A percentile compares a stretch with the other conserved stretches of the same genome.
Evolutionary conservation across 139 green algal genomes (phyloP).

Genomic region (Nannochloris sp.): DNA sequence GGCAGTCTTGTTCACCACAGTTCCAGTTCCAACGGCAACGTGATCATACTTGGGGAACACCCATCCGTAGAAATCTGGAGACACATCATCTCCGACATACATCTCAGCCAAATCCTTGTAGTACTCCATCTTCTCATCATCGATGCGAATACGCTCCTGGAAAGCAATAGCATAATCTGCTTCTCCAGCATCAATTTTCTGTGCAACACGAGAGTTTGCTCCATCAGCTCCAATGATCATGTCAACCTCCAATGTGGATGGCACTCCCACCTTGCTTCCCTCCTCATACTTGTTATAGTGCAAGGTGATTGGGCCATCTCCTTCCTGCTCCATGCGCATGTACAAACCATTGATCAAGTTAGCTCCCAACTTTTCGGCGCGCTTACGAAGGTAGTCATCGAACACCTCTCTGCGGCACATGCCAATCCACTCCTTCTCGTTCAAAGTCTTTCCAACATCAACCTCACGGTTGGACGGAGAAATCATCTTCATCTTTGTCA

Average conservation of each 20-base stretch:
- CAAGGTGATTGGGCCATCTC: slow-evolving; percentile 75
- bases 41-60: slow-evolving; percentile 99
- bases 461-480: slow-evolving; percentile 96
- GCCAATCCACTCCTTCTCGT: slow-evolving; percentile 96
- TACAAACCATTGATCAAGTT: slow-evolving; percentile 94
- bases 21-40: slow-evolving; percentile 96
- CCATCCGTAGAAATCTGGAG: slow-evolving; percentile 99
- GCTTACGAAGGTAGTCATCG: slow-evolving; percentile 92
- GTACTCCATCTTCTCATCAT: slow-evolving; percentile 99
- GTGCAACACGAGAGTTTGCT: slow-evolving; percentile 96
- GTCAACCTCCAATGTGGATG: slow-evolving; percentile 85
- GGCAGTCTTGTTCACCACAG: slow-evolving; percentile 98
- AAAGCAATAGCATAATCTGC: slow-evolving; percentile 99
- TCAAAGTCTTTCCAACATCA: slow-evolving; percentile 96
- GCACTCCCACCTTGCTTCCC: slow-evolving; percentile 74
- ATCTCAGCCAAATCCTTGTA: slow-evolving; percentile 99
- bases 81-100: slow-evolving; percentile 99
- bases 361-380: slow-evolving; percentile 73
- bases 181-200: slow-evolving; percentile 95
- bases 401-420: slow-evolving; percentile 95
- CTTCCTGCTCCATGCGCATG: slow-evolving; percentile 71
- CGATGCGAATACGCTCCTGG: slow-evolving; percentile 92
- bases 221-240: slow-evolving; percentile 94
- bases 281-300: slow-evolving; percentile 90
- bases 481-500: slow-evolving; percentile 99